Evolutionary conservation across 1,284 basidiomycete genomes (phyloP), one percentile per base, ranked within the genome.

Genomic region (Cerioporus squamosus): DNA sequence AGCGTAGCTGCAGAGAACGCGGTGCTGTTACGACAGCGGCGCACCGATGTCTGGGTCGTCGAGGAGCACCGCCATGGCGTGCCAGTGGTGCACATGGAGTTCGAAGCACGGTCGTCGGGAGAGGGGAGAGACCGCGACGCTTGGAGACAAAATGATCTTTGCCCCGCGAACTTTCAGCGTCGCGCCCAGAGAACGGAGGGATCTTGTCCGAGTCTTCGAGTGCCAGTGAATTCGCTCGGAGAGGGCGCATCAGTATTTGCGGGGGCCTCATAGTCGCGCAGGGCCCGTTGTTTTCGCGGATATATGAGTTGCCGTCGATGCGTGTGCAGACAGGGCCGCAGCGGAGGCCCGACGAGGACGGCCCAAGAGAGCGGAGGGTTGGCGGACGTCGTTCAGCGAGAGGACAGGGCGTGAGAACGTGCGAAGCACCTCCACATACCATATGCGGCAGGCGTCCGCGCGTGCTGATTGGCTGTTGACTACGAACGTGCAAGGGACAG

Each of bases 401-500:
- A 43, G 18, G 40, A 23, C 52, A 24, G 40, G 22, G 44, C 54
- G 57, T 58, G 60, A 53, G 60, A 64, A 64, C 62, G 62, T 64
- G 62, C 47, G 36, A 45, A n/a, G 49, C 23, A 40, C 20, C 29
- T 9, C 46, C 24, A 29, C 44, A 22, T 61, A 6, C 62, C 57
- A 26, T 31, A 55, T 59, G 23, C 6, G 59, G 59, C 8, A 33
- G 17, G 39, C 24, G 44, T 15, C 44, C 20, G 38, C 20, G 39
- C 12, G 44, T 54, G 36, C 31, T 59, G 67, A 67, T 68, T 68
- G 65, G 67, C 57, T 47, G 58, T 53, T 1, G 17, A 60, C 44
- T 62, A 66, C 67, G 67, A 68, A 68, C 67, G 67, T 68, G 67
- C 67, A 65, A 68, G 67, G 67, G 23, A 67, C 67, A 2, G 44